Evolutionary conservation across 2,329 filamentous ascomycete genomes (phyloP), one percentile per base, ranked within the genome.

Genomic region (Podosphaera fusca): DNA sequence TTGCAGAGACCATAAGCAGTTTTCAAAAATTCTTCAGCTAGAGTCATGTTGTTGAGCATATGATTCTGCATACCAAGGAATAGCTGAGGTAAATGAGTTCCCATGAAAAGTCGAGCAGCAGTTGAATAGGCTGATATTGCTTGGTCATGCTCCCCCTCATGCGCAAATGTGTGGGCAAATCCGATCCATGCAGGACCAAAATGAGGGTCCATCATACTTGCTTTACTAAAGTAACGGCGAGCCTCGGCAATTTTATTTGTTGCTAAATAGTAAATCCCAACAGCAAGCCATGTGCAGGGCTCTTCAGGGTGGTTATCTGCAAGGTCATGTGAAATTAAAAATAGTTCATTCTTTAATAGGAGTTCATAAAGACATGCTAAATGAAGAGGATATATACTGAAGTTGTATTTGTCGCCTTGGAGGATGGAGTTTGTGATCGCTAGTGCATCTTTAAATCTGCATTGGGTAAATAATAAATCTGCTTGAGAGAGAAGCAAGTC

Each of bases 11-110:
- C 76, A 68, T 92, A 94, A 0, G 92, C 89, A 2, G 87, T 88
- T 64, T 87, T 88, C 50, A 96, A 78, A 68, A 96, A 98, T 68
- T 98, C 92, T 61, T 94, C 85, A 0, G 94, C 92, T 14, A 96
- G 76, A 0, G 82, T 82, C 79, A 96, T 86, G 65, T 98, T 96
- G 69, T 94, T 94, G 59, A 98, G 77, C 21, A 90, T 87, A 53
- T 96, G 82, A 69, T 98, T 94, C 69, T 98, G 94, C 92, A 98
- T 98, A 5, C 94, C 92, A 33, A 98, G 73, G 68, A 96, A 98
- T 2, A 98, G 79, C 66, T 95, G 90, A 0, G 92, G 92, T 1
- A 98, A 75, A 68, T 98, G 94, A 0, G 90, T 96, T 45, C 92
- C 92, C 74, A 95, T 94, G 70, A 98, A 98, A 0, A 98, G 73